A percentile compares a stretch with the other conserved stretches of the same genome.
phyloP scores from a whole-genome alignment of 306 rosid species.

The Castanea sativa region DNA sequence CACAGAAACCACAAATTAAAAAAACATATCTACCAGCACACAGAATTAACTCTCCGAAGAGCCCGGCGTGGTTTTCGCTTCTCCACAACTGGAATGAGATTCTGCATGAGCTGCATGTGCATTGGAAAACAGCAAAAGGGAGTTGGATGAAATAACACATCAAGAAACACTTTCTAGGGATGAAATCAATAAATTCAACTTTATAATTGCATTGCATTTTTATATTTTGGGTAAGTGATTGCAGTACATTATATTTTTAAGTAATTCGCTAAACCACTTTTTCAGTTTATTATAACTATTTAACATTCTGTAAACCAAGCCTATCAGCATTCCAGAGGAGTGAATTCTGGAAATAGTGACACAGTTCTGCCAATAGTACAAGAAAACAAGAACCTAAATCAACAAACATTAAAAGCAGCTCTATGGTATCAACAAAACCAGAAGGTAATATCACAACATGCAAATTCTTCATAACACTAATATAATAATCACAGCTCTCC shows the following conservation, averaged over 20 bases:
- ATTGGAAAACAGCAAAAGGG: neutral
- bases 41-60: conserved; percentile 53
- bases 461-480: neutral
- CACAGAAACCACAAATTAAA: conserved; percentile 6
- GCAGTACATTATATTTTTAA: neutral
- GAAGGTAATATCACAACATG: neutral
- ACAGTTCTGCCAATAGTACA: neutral
- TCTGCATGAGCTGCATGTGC: conserved; percentile 57
- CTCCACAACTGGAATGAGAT: conserved; percentile 50
- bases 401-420: neutral
- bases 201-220: no score
- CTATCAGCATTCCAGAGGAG: neutral
- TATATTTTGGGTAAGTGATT: neutral
- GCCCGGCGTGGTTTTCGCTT: conserved; percentile 29
- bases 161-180: neutral
- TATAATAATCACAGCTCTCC: neutral
- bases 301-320: neutral
- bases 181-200: no score
- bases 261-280: neutral
- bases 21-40: conserved; percentile 35
- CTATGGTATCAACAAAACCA: neutral
- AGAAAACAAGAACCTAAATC: neutral
- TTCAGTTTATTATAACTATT: no score
- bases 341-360: neutral
- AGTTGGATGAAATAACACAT: neutral